Evolutionary conservation across 75 land plant species (phyloP), one percentile per base, ranked within the genome.

Genomic region (Ceratopteris richardii): DNA sequence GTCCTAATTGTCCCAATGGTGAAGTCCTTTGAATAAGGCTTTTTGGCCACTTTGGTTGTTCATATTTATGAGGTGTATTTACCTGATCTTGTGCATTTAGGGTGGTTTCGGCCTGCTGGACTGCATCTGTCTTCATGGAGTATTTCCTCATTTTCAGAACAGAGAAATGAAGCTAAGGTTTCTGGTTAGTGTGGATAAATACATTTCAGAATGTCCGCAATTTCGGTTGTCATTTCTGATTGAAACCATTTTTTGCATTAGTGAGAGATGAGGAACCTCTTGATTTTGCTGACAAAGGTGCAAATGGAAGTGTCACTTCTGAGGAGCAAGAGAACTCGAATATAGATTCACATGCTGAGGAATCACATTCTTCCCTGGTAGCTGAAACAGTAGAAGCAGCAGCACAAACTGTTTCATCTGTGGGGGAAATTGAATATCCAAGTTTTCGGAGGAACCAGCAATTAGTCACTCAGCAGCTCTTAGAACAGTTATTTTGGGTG

Each of bases 401-500:
- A 18, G 75, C 57, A 26, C 30, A 29, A 14, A 54, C 68, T 1
- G 42, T 67, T 58, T 65, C 74, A 33, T 62, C 78, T 44, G 61
- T 68, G 23, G 73, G 69, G 30, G 73, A 70, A 58, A 18, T 58
- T 27, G 57, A 68, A 44, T 44, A n/a, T 43, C 5, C 56, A 16
- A 13, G 47, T 24, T 44, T 53, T 28, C 14, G 30, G 53, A 54
- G 27, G 56, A 50, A 33, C 25, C 46, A 60, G 74, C 63, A 46
- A 12, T 54, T 29, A n/a, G n/a, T n/a, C n/a, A n/a, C n/a, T 47
- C 29, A 0, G 65, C 77, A 25, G 80, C 90, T 40, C 21, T 83
- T 18, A 90, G 69, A 72, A 86, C 81, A 53, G 96, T 94, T 54
- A 76, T 76, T 4, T 81, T 94, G 13, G 85, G 96, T 69, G 98